phyloP scores from a whole-genome alignment of 164 flowering plant genomes.

The Aristolochia contorta region DNA sequence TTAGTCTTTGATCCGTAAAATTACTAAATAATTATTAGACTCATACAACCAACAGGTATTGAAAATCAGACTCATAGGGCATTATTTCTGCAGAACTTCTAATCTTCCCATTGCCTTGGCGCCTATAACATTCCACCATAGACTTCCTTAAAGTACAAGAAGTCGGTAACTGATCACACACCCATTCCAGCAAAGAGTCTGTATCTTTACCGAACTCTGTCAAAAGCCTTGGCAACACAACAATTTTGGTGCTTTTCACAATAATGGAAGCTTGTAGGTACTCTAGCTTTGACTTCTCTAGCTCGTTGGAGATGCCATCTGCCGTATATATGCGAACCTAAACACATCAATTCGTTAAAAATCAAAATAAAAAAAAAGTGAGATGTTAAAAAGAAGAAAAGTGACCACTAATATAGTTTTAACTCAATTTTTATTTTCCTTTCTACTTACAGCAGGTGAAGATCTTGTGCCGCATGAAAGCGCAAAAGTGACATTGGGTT shows the following conservation, averaged over 20 bases:
- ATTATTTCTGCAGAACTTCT: slow-evolving; percentile 40
- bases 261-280: slow-evolving; percentile 80
- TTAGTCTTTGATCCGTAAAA: too few relatives aligned
- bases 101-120: slow-evolving; percentile 26
- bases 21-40: too few relatives aligned
- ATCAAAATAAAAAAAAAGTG: too few relatives aligned
- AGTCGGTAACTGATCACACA: slow-evolving; percentile 71
- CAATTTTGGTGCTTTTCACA: slow-evolving; percentile 50
- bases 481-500: slow-evolving; percentile 77
- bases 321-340: slow-evolving; percentile 81
- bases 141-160: slow-evolving; percentile 73
- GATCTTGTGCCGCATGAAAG: slow-evolving; percentile 79
- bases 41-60: slow-evolving; percentile 50
- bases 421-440: too few relatives aligned
- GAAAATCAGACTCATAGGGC: slow-evolving; percentile 74
- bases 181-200: slow-evolving; percentile 65
- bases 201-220: slow-evolving; percentile 43
- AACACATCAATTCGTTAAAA: neutral
- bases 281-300: slow-evolving; percentile 80
- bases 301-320: slow-evolving; percentile 49
- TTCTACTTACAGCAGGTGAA: slow-evolving; percentile 70
- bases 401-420: too few relatives aligned
- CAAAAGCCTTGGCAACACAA: slow-evolving; percentile 65
- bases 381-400: too few relatives aligned
- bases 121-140: slow-evolving; percentile 65